These are phyloP conservation scores for Petunia hybrid DNA, from an alignment of 305 asterid genomes.

Conservation along the genomic window DNA sequence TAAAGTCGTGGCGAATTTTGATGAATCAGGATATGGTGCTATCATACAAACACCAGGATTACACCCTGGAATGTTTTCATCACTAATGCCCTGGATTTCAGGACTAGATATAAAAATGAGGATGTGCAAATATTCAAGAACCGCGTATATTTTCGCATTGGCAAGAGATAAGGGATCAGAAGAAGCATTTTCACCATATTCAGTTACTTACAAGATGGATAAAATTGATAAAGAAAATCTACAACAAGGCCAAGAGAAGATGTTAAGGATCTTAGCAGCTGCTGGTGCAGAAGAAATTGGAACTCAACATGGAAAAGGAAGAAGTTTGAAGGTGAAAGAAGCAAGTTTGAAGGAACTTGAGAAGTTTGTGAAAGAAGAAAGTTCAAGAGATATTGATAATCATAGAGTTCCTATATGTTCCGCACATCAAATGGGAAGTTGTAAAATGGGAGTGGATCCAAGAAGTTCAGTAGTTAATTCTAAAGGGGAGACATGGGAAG, in stretches of 20 bases:
- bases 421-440: slow-evolving; percentile 94
- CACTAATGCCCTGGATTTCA: slow-evolving; percentile 67
- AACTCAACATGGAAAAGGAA: slow-evolving; percentile 62
- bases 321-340: slow-evolving; percentile 56
- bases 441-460: slow-evolving; percentile 74
- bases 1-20: slow-evolving; percentile 43
- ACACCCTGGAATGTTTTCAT: slow-evolving; percentile 81
- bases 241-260: slow-evolving; percentile 60
- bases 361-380: slow-evolving; percentile 64
- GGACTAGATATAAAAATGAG: slow-evolving; percentile 62
- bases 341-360: slow-evolving; percentile 55
- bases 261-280: slow-evolving; percentile 60
- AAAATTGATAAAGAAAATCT: slow-evolving; percentile 49
- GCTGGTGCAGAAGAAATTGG: slow-evolving; percentile 92
- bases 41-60: slow-evolving; percentile 73
- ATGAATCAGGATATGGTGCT: slow-evolving; percentile 62
- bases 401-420: slow-evolving; percentile 63
- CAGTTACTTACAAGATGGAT: slow-evolving; percentile 53
- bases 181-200: slow-evolving; percentile 37
- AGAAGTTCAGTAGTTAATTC: slow-evolving; percentile 57
- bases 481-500: slow-evolving; percentile 76
- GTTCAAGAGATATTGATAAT: slow-evolving; percentile 50
- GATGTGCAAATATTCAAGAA: slow-evolving; percentile 63
- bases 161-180: slow-evolving; percentile 79
- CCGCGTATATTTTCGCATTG: slow-evolving; percentile 65